phyloP scores from a whole-genome alignment of 345 rosid species.

The Gossypium sturtianum region DNA sequence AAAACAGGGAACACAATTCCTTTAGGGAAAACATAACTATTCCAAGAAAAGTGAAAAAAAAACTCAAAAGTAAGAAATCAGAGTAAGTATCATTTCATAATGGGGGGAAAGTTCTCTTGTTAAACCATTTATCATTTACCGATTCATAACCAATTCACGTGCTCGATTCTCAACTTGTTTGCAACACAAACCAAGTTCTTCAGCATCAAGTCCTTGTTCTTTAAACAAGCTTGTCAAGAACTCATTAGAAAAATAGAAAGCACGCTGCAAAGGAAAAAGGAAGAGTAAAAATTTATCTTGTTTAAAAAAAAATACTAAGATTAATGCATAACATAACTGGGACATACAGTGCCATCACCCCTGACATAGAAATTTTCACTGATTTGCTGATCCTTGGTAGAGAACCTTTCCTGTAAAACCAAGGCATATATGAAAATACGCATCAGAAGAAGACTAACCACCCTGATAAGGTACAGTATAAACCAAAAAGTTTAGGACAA shows the following conservation, averaged over 20 bases:
- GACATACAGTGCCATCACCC: slow-evolving; percentile 96
- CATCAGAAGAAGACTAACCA: slow-evolving; percentile 1
- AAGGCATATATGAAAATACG: not conserved
- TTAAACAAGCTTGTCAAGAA: slow-evolving; percentile 61
- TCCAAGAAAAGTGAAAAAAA: not conserved
- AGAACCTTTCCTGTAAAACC: slow-evolving; percentile 69
- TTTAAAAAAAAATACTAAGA: slow-evolving; percentile 8
- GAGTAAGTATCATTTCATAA: not conserved
- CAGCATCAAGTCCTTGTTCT: slow-evolving; percentile 63
- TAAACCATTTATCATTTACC: slow-evolving; percentile 28
- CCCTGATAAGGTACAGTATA: not conserved
- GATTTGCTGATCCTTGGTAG: slow-evolving; percentile 77
- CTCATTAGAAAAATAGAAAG: slow-evolving; percentile 80
- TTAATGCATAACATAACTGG: slow-evolving; percentile 2
- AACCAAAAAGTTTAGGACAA: not conserved
- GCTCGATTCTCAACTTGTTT: slow-evolving; percentile 94
- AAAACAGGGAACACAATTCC: slow-evolving; percentile 7
- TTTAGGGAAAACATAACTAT: not conserved
- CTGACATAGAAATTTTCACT: slow-evolving; percentile 84
- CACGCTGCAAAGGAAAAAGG: slow-evolving; percentile 52
- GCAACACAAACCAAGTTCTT: slow-evolving; percentile 71
- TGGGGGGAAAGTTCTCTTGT: not conserved
- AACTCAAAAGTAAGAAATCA: slow-evolving; percentile 2
- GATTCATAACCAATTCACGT: slow-evolving; percentile 77
- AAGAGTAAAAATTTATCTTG: not conserved